These are phyloP conservation scores for Licmophora abbreviata DNA, from an alignment of 108 stramenopile genomes.

Conservation along the genomic window DNA sequence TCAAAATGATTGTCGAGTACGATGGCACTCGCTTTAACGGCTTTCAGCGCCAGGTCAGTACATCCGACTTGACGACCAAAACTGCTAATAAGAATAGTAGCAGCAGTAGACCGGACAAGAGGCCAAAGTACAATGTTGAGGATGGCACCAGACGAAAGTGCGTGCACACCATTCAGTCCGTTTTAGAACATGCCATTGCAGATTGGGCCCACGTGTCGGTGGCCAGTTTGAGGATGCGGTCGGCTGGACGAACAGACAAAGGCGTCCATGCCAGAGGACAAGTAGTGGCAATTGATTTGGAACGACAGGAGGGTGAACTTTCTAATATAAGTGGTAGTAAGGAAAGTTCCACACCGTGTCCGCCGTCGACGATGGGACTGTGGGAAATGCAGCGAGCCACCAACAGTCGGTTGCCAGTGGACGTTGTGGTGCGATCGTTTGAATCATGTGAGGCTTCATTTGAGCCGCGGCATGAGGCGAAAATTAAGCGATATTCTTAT, in stretches of 20 bases:
- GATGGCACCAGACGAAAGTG: constrained; percentile 13
- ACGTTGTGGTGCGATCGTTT: constrained; percentile 50
- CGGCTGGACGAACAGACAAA: constrained; percentile 71
- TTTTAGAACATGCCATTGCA: constrained; percentile 50
- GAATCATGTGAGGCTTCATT: constrained; percentile 23
- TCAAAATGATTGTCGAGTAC: constrained; percentile 55
- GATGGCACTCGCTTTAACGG: constrained; percentile 66
- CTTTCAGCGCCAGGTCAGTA: constrained; percentile 59
- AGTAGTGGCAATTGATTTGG: constrained; percentile 65
- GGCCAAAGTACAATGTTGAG: constrained; percentile 2
- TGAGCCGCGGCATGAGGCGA: constrained; percentile 54
- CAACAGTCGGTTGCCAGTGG: constrained; percentile 61
- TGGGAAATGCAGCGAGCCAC: constrained; percentile 61
- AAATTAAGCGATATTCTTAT: constrained; percentile 61
- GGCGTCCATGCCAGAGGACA: constrained; percentile 78
- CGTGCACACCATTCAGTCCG: constrained; percentile 51
- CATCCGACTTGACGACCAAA: constrained; percentile 9
- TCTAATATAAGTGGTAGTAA: neutral
- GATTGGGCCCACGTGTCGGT: constrained; percentile 23
- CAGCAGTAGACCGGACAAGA: no score
- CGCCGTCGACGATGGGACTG: constrained; percentile 9
- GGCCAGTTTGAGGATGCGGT: constrained; percentile 37
- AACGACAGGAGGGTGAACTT: constrained; percentile 4
- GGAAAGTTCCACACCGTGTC: neutral
- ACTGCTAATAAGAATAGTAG: constrained; percentile 3